Conservation (phyloP, 441 rosid genomes). For the Erysimum pusillum region DNA sequence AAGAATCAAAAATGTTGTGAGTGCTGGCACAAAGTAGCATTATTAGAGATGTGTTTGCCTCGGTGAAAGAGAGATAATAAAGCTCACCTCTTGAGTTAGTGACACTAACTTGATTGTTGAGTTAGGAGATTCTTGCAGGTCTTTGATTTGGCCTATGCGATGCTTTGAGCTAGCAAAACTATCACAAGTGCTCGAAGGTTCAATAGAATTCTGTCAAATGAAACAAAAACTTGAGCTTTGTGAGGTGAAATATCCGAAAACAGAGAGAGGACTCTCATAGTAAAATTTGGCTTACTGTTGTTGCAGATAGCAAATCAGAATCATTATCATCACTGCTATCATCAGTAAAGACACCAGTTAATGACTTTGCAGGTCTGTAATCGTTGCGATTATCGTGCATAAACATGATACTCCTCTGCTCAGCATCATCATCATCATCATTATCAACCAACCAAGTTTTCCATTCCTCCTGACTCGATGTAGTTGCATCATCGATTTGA, state of each 20-base stretch:
- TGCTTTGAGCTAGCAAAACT: slow-evolving; percentile 25
- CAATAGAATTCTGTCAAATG: neutral
- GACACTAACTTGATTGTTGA: slow-evolving; percentile 1
- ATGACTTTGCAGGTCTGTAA: slow-evolving; percentile 27
- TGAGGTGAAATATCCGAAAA: neutral
- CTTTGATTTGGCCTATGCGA: slow-evolving; percentile 7
- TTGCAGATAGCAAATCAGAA: neutral
- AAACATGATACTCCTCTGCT: neutral
- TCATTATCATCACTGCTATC: slow-evolving; percentile 30
- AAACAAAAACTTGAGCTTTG: neutral
- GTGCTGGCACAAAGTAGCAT: neutral
- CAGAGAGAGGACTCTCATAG: slow-evolving; percentile 13
- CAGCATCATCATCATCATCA: neutral
- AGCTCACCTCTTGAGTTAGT: slow-evolving; percentile 23
- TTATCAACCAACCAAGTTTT: neutral
- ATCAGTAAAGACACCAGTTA: slow-evolving; percentile 12
- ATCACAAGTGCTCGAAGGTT: slow-evolving; percentile 13
- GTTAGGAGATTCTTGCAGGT: neutral
- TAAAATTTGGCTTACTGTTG: slow-evolving; percentile 39
- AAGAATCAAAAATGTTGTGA: neutral
- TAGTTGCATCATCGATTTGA: neutral
- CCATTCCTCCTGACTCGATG: neutral
- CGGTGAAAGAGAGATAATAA: neutral
- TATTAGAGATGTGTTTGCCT: neutral
- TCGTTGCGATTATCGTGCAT: slow-evolving; percentile 17